These are phyloP conservation scores for Uronychia binucleata DNA, from an alignment of 73 alveolate genomes.

Conservation along the genomic window DNA sequence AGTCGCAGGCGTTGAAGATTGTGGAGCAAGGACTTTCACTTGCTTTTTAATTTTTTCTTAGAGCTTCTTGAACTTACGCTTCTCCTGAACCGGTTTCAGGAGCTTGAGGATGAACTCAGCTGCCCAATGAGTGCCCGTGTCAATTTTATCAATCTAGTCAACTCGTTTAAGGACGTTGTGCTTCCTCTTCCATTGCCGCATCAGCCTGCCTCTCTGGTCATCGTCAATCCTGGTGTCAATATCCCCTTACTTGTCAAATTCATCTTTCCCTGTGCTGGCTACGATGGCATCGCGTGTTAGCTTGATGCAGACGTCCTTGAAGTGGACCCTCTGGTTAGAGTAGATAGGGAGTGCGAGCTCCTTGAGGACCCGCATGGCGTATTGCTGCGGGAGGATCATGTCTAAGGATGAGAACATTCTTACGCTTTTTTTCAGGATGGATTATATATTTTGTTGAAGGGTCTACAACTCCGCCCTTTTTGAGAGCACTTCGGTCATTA, in stretches of 20 bases:
- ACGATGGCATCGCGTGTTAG: constrained; percentile 10
- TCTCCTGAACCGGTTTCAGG: constrained; percentile 7
- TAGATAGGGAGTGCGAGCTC: constrained; percentile 14
- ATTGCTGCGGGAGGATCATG: constrained; percentile 6
- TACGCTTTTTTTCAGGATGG: constrained; percentile 10
- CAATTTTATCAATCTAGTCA: background rate
- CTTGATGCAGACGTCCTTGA: constrained; percentile 29
- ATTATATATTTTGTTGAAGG: background rate
- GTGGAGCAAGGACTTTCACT: too few relatives aligned
- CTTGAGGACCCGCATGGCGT: background rate
- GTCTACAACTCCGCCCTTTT: constrained; percentile 7
- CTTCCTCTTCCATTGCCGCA: constrained; percentile 1
- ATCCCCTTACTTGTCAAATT: background rate
- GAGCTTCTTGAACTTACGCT: background rate
- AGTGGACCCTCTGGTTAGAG: constrained; percentile 21
- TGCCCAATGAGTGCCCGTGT: constrained; percentile 18
- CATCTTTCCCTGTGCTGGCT: background rate
- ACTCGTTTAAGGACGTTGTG: background rate
- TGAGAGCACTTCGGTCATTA: background rate
- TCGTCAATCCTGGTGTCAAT: too few relatives aligned
- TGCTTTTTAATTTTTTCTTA: background rate
- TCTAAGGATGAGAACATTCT: background rate
- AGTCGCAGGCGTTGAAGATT: too few relatives aligned
- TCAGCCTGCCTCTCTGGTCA: background rate
- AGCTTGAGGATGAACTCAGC: background rate